A percentile compares a stretch with the other conserved stretches of the same genome.
Evolutionary conservation across 2,329 filamentous ascomycete species (phyloP).

Genomic region (Claviceps capensis): DNA sequence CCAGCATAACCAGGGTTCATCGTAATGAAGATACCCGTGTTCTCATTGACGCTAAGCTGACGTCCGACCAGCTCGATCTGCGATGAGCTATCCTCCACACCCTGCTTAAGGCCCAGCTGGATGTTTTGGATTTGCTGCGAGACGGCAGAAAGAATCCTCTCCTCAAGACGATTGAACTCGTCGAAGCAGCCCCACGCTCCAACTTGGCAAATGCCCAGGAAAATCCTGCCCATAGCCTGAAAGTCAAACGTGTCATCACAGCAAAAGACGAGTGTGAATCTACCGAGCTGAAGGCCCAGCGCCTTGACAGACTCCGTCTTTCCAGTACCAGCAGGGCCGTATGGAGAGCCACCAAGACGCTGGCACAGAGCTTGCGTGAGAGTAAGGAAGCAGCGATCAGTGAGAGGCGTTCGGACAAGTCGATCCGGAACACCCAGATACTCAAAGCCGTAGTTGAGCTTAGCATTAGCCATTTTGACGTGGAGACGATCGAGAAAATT

Average conservation of each 20-base stretch:
- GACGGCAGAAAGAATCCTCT: slow-evolving; percentile 92
- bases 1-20: slow-evolving; percentile 99
- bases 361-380: slow-evolving; percentile 93
- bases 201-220: slow-evolving; percentile 97
- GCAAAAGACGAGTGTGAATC: slow-evolving; percentile 97
- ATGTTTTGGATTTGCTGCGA: slow-evolving; percentile 99
- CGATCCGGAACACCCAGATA: slow-evolving; percentile 94
- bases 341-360: slow-evolving; percentile 88
- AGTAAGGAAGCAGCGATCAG: slow-evolving; percentile 95
- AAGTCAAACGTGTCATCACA: slow-evolving; percentile 99
- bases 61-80: slow-evolving; percentile 93
- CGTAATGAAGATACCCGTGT: slow-evolving; percentile 98
- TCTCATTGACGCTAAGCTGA: slow-evolving; percentile 75
- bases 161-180: slow-evolving; percentile 97
- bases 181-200: slow-evolving; percentile 99
- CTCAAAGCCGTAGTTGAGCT: slow-evolving; percentile 92
- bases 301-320: slow-evolving; percentile 99
- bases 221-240: slow-evolving; percentile 98
- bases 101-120: slow-evolving; percentile 83
- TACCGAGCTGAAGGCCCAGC: slow-evolving; percentile 85
- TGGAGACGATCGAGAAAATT: slow-evolving; percentile 70
- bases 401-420: slow-evolving; percentile 90
- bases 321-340: slow-evolving; percentile 92
- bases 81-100: slow-evolving; percentile 63
- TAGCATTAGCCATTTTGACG: slow-evolving; percentile 94